Base-by-base conservation (phyloP, 208 protist genomes). In the Leishmania tropica region DNA sequence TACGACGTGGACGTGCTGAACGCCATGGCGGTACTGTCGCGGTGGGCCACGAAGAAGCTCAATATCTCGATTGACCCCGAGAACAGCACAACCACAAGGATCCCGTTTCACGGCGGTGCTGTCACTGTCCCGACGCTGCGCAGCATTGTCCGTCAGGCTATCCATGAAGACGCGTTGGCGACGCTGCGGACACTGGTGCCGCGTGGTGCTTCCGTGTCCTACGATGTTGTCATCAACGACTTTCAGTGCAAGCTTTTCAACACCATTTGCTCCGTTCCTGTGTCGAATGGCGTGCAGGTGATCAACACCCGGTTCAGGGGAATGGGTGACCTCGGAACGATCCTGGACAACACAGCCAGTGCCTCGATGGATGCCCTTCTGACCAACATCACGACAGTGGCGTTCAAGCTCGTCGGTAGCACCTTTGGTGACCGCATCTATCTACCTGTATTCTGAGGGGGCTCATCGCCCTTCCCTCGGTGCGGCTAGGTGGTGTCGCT, bases 141-240 rank as follows among this genome's bases (percentile, higher is more conserved):
- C 79, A 81, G 17, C 79, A 76, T 81, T 48, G 65, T 77, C 13
- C 79, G 76, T 35, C 35, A 77, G 70, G 79, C 79, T 11, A 81
- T 81, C 56, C n/a, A 13, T 3, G 71, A 81, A 35, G 47, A 51
- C 71, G 21, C 71, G 28, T 21, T 71, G 68, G 79, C 67, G 42
- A n/a, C 70, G 28, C 54, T 85, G 64, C 70, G 62, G 40, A 81
- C 83, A 3, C 47, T 45, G n/a, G 28, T 85, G 40, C 83, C 83
- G 15, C 78, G 76, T 53, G 24, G 40, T 3, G 67, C 51, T n/a
- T 19, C 51, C 54, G 19, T 87, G 40, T 53, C 62, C 53, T 79
- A 73, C 58, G 83, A 87, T 53, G 35, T 87, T 31, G 73, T 87
- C 47, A 67, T 79, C 37, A 45, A 80, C 24, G 83, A 83, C 74